Evolutionary conservation across 1,284 basidiomycete species (phyloP).

Genomic region (Naganishia sp.): DNA sequence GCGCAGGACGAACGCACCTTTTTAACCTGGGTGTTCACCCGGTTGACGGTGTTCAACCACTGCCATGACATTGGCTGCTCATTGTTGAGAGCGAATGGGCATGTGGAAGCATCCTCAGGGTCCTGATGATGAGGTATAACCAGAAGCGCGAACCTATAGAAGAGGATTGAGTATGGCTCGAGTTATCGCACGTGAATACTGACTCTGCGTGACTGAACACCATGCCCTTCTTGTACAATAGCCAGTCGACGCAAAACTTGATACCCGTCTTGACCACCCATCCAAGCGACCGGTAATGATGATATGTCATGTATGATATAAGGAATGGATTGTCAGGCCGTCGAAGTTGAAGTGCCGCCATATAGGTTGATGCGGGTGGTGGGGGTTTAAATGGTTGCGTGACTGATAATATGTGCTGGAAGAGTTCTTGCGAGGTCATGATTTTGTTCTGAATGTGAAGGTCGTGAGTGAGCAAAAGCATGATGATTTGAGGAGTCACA

Average conservation of each 20-base stretch:
- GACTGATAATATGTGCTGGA: constrained; percentile 42
- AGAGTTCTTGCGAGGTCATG: constrained; percentile 40
- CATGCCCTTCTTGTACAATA: constrained; percentile 92
- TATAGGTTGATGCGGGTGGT: constrained; percentile 30
- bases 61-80: constrained; percentile 79
- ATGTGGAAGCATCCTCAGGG: constrained; percentile 65
- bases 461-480: constrained; percentile 34
- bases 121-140: constrained; percentile 88
- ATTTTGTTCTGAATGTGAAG: constrained; percentile 47
- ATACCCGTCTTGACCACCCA: constrained; percentile 96
- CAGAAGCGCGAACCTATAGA: constrained; percentile 79
- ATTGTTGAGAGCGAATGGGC: constrained; percentile 60
- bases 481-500: constrained; percentile 33
- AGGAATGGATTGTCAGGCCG: constrained; percentile 85
- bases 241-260: constrained; percentile 95
- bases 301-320: constrained; percentile 85
- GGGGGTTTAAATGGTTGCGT: constrained; percentile 24
- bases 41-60: constrained; percentile 95
- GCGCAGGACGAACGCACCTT: constrained; percentile 63
- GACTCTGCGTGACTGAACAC: constrained; percentile 96
- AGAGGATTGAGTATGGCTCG: constrained; percentile 8
- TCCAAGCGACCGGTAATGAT: constrained; percentile 95
- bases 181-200: constrained; percentile 44
- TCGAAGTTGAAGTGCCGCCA: constrained; percentile 24
- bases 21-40: constrained; percentile 95